Conservation (phyloP, 495 filamentous ascomycete genomes). For the Aspergillus asperescens region DNA sequence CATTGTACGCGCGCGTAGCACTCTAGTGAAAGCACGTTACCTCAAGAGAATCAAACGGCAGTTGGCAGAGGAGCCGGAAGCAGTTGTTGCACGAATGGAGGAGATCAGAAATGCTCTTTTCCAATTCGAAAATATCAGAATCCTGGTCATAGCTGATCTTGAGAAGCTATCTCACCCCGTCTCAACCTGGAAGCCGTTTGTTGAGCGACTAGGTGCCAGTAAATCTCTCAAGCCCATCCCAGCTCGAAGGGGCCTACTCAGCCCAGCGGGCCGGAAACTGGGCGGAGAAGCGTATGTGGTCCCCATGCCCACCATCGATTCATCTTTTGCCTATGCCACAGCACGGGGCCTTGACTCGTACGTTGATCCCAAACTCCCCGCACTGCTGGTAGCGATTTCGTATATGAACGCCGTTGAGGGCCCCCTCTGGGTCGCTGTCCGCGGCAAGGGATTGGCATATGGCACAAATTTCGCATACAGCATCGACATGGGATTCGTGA, state of each 20-base stretch:
- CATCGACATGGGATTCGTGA: constrained; percentile 70
- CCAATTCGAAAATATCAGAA: constrained; percentile 74
- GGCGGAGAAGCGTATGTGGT: constrained; percentile 73
- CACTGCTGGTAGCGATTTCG: constrained; percentile 76
- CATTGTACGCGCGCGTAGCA: constrained; percentile 68
- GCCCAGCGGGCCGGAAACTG: constrained; percentile 61
- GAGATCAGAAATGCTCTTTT: constrained; percentile 68
- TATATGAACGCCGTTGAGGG: constrained; percentile 94
- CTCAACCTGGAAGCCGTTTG: constrained; percentile 72
- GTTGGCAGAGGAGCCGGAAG: constrained; percentile 64
- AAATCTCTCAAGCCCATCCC: constrained; percentile 56
- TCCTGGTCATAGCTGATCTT: constrained; percentile 78
- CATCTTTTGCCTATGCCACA: constrained; percentile 77
- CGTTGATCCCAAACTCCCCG: constrained; percentile 70
- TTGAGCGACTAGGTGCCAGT: constrained; percentile 39
- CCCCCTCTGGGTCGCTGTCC: constrained; percentile 86
- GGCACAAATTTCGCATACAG: constrained; percentile 70
- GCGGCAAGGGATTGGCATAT: constrained; percentile 89
- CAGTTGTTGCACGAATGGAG: constrained; percentile 69
- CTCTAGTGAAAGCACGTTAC: constrained; percentile 82
- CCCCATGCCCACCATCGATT: constrained; percentile 88
- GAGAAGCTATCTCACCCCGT: constrained; percentile 72
- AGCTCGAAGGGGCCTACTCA: constrained; percentile 57
- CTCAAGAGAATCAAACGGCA: constrained; percentile 76
- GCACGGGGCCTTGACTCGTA: constrained; percentile 68